Evolutionary conservation across 139 green algal genomes (phyloP), one percentile per base, ranked within the genome.

Genomic region (Haematococcus lacustris): DNA sequence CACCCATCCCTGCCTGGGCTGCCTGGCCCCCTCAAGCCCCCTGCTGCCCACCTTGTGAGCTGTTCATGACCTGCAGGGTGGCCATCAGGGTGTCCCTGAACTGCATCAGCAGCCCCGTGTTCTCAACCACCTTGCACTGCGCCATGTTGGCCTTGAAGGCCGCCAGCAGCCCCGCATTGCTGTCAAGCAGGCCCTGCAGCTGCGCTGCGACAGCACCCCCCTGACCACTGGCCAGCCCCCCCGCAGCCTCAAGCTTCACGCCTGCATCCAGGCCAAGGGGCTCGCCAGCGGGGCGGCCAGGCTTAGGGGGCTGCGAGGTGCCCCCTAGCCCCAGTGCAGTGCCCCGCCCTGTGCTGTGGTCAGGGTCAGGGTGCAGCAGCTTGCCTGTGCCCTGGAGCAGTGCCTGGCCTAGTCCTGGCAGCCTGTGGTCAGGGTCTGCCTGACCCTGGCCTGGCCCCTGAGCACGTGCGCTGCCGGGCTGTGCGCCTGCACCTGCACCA

Each of bases 51-150:
- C 67, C 67, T 59, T 51, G 69, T 68, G 91, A 87, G 35, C 21
- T 68, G 33, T 77, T 81, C 83, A 97, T 93, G 38, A 87, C 83
- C n/a, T 86, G 75, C 28, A 93, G 71, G 35, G 91, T 88, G 39
- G 71, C 71, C 66, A 93, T 70, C 38, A 97, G 86, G 86, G 94
- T 97, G 76, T 97, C 92, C 23, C 85, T 78, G 70, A 94, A 89
- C 23, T 77, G 71, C 61, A 90, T 72, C 57, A 97, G 78, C 70
- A 97, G 83, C 71, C 92, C 83, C 0, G 83, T 92, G 83, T 96
- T 97, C 74, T 96, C 91, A n/a, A 83, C 74, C 51, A 96, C 80
- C 63, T 85, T 85, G 70, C 74, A 88, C 7, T 77, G 40, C 38
- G 74, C 65, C 83, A 87, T 89, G 69, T 86, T 92, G 33, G 72